These are phyloP conservation scores for Chloranthus sessilifolius DNA, from an alignment of 164 flowering plant genomes.

Conservation along the genomic window DNA sequence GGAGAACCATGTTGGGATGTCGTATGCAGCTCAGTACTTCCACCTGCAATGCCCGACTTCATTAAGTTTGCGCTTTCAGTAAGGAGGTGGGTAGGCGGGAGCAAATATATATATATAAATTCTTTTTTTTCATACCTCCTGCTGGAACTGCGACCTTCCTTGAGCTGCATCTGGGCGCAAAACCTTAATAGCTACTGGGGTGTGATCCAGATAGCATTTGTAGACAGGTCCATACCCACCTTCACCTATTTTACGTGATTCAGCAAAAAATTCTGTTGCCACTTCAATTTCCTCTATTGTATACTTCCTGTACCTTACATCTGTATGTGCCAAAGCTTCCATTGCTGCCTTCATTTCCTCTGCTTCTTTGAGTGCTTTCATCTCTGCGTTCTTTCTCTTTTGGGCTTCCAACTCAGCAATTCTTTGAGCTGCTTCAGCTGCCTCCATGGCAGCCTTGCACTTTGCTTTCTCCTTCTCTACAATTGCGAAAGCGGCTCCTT, in stretches of 20 bases:
- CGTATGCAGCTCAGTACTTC: constrained; percentile 51
- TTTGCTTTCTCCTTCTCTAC: neutral
- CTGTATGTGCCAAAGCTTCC: constrained; percentile 17
- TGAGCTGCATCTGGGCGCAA: constrained; percentile 71
- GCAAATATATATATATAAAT: no score
- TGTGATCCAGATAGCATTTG: constrained; percentile 49
- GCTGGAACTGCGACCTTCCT: constrained; percentile 67
- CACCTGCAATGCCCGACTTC: no score
- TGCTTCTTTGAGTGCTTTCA: constrained; percentile 44
- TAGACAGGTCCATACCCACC: constrained; percentile 75
- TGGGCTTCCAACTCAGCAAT: constrained; percentile 60
- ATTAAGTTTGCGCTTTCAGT: no score
- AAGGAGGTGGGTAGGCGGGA: no score
- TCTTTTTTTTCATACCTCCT: constrained; percentile 52
- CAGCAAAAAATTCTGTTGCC: constrained; percentile 47
- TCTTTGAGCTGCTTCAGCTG: constrained; percentile 59
- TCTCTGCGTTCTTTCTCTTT: constrained; percentile 51
- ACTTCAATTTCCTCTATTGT: constrained; percentile 55
- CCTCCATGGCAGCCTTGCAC: constrained; percentile 56
- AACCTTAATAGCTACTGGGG: constrained; percentile 61
- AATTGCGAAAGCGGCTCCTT: constrained; percentile 52
- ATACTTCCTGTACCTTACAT: constrained; percentile 51
- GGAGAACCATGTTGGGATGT: constrained; percentile 53
- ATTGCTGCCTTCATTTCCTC: constrained; percentile 36
- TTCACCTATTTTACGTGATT: constrained; percentile 56